Percentiles rank a stretch among this genome's conserved stretches.
These are phyloP conservation scores for Thozetella sp. DNA, from an alignment of 495 filamentous ascomycete species.

Conservation along the genomic window DNA sequence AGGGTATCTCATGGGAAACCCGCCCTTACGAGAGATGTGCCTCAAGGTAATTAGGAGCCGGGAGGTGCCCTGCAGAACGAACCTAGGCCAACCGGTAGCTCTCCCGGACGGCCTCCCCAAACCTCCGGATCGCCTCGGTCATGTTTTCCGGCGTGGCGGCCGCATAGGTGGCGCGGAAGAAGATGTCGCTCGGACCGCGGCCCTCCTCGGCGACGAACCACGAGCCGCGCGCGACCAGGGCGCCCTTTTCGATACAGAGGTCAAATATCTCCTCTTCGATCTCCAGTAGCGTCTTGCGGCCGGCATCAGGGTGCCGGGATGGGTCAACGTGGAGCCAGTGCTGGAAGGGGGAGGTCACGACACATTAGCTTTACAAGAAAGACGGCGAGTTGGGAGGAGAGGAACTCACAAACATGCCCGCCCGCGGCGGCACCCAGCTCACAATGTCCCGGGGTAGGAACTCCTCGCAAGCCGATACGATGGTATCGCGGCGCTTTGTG, in stretches of 20 bases:
- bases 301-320: slow-evolving; percentile 66
- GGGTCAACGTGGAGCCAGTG: slow-evolving; percentile 85
- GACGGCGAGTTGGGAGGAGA: slow-evolving; percentile 1
- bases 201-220: slow-evolving; percentile 78
- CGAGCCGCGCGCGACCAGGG: slow-evolving; percentile 78
- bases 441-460: slow-evolving; percentile 76
- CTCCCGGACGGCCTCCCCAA: slow-evolving; percentile 69
- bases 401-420: slow-evolving; percentile 93
- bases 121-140: slow-evolving; percentile 73
- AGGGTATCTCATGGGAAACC: no score
- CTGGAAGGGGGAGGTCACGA: no score
- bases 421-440: slow-evolving; percentile 79
- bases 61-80: no score
- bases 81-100: slow-evolving; percentile 64
- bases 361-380: no score
- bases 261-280: slow-evolving; percentile 89
- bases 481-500: slow-evolving; percentile 71
- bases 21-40: no score
- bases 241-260: slow-evolving; percentile 66
- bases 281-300: slow-evolving; percentile 58
- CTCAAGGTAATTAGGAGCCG: no score
- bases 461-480: slow-evolving; percentile 83
- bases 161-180: slow-evolving; percentile 89
- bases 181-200: slow-evolving; percentile 53
- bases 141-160: slow-evolving; percentile 77